Conservation (phyloP, 106 monocot species). For the Dioscorea zingiberensis region DNA sequence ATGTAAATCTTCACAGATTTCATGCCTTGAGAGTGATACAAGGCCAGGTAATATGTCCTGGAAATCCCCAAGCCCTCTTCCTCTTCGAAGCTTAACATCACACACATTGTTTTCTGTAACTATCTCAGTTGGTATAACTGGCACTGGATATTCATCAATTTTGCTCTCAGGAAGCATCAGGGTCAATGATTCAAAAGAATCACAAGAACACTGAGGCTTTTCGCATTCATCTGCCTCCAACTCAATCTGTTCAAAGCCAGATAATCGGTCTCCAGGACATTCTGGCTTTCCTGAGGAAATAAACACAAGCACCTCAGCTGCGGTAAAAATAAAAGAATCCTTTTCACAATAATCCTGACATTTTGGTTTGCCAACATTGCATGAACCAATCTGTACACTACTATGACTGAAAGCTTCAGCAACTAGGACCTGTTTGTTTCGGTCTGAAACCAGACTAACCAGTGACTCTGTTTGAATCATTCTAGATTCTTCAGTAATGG, state of each 20-base stretch:
- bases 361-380: neutral
- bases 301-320: conserved; percentile 45
- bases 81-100: conserved; percentile 41
- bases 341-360: conserved; percentile 2
- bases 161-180: conserved; percentile 40
- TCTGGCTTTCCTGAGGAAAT: conserved; percentile 17
- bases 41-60: conserved; percentile 82
- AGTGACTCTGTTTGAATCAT: neutral
- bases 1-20: conserved; percentile 84
- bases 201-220: conserved; percentile 29
- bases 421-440: neutral
- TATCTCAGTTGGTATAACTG: neutral
- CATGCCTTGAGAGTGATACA: conserved; percentile 71
- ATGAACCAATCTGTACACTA: neutral
- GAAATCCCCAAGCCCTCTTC: conserved; percentile 65
- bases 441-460: neutral
- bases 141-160: conserved; percentile 16
- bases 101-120: conserved; percentile 6
- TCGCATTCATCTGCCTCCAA: conserved; percentile 3
- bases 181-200: conserved; percentile 62
- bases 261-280: neutral
- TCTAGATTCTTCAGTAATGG: neutral
- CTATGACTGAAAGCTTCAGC: neutral
- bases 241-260: neutral
- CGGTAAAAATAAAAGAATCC: conserved; percentile 18